Percentiles rank a stretch among this genome's conserved stretches.
phyloP scores from a whole-genome alignment of 2,329 filamentous ascomycete species.

The Ceratocystiopsis brevicomis region DNA sequence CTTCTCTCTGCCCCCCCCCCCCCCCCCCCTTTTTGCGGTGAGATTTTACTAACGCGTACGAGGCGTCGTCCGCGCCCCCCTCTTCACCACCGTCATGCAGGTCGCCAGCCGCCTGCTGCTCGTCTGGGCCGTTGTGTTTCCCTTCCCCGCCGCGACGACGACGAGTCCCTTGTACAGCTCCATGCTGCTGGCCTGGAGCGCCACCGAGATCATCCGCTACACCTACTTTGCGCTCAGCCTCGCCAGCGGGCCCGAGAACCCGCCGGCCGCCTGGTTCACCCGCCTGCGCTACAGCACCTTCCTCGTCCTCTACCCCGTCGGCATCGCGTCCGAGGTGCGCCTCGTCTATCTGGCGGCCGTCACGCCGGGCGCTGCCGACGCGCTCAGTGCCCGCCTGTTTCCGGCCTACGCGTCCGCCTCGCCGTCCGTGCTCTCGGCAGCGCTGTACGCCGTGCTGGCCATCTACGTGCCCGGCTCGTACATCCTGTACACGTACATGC shows the following conservation, averaged over 20 bases:
- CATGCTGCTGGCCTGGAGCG: constrained; percentile 74
- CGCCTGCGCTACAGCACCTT: constrained; percentile 90
- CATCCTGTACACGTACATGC: constrained; percentile 86
- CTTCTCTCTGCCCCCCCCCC: not conserved
- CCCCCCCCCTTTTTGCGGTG: not conserved
- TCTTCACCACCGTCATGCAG: constrained; percentile 77
- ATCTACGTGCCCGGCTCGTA: constrained; percentile 39
- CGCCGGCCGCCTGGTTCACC: constrained; percentile 31
- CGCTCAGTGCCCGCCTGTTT: constrained; percentile 16
- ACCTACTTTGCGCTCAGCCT: constrained; percentile 70
- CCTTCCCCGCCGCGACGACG: constrained; percentile 46
- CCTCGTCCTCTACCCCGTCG: constrained; percentile 78
- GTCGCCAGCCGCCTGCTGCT: constrained; percentile 73
- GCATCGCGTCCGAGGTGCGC: constrained; percentile 72
- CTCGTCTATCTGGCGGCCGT: constrained; percentile 52
- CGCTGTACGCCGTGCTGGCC: constrained; percentile 7
- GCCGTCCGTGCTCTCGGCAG: no score
- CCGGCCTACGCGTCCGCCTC: constrained; percentile 28
- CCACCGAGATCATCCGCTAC: constrained; percentile 89
- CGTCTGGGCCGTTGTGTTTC: constrained; percentile 66
- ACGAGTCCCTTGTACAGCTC: constrained; percentile 44
- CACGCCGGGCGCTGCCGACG: constrained; percentile 33
- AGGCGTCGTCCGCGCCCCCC: constrained; percentile 72
- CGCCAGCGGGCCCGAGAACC: constrained; percentile 27
- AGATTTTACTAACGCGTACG: not conserved